Conservation (phyloP, 2,329 filamentous ascomycete species). For the Acephala macrosclerotiorum region DNA sequence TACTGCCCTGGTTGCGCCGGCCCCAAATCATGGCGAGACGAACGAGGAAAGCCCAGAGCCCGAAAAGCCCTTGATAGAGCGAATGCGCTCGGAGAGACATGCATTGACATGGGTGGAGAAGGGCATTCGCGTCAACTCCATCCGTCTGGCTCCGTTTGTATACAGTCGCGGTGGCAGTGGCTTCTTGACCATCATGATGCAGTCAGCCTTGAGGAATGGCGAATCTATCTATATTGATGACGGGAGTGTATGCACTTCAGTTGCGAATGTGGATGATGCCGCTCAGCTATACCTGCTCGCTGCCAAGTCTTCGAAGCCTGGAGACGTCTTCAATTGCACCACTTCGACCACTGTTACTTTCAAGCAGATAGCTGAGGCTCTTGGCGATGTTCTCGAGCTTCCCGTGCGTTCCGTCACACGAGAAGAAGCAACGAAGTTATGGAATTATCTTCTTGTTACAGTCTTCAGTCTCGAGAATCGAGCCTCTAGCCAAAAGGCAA, state of each 20-base stretch:
- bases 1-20: constrained; percentile 37
- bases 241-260: constrained; percentile 41
- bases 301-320: constrained; percentile 45
- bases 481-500: constrained; percentile 16
- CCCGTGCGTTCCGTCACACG: constrained; percentile 9
- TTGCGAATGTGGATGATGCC: constrained; percentile 53
- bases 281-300: constrained; percentile 50
- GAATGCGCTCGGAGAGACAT: constrained; percentile 43
- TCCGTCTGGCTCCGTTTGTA: constrained; percentile 53
- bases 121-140: constrained; percentile 46
- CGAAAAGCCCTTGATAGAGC: constrained; percentile 37
- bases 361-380: constrained; percentile 42
- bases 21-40: constrained; percentile 44
- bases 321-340: constrained; percentile 47
- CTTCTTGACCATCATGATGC: constrained; percentile 45
- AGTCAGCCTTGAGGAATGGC: constrained; percentile 42
- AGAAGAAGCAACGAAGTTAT: constrained; percentile 19
- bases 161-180: constrained; percentile 50
- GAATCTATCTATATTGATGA: constrained; percentile 43
- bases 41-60: constrained; percentile 33
- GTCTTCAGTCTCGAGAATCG: constrained; percentile 11
- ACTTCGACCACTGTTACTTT: constrained; percentile 44
- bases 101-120: constrained; percentile 40
- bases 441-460: constrained; percentile 19
- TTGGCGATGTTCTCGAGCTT: constrained; percentile 38